phyloP scores from a whole-genome alignment of 2,329 filamentous ascomycete species.

The Keithomyces neogunnii region DNA sequence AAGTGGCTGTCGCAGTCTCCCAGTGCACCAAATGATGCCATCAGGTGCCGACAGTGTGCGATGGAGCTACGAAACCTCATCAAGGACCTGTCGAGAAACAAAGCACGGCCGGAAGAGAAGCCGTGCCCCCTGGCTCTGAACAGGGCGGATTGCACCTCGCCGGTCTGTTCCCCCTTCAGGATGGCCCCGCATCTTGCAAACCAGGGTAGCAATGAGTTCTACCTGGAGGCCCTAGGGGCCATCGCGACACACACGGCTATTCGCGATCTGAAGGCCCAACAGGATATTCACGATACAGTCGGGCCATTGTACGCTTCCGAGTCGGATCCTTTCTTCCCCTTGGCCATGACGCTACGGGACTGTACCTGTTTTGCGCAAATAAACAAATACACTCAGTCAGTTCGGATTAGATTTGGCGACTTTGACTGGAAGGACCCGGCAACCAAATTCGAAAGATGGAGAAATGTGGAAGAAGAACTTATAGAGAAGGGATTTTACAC shows the following conservation, averaged over 20 bases:
- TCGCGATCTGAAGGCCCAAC: slow-evolving; percentile 24
- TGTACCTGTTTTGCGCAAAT: slow-evolving; percentile 68
- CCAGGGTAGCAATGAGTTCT: slow-evolving; percentile 20
- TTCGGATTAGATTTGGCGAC: slow-evolving; percentile 60
- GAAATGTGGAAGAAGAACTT: slow-evolving; percentile 50
- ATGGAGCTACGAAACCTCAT: slow-evolving; percentile 30
- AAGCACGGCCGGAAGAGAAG: slow-evolving; percentile 27
- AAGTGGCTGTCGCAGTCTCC: slow-evolving; percentile 78
- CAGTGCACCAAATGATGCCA: slow-evolving; percentile 53
- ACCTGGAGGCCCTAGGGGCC: slow-evolving; percentile 15
- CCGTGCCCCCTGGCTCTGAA: slow-evolving; percentile 61
- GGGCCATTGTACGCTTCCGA: slow-evolving; percentile 34
- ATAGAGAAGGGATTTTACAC: slow-evolving; percentile 63
- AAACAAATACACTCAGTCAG: slow-evolving; percentile 18
- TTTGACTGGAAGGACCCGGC: slow-evolving; percentile 66
- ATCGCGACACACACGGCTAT: slow-evolving; percentile 27
- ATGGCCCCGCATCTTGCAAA: slow-evolving; percentile 25
- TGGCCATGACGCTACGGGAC: slow-evolving; percentile 75
- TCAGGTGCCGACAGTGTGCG: slow-evolving; percentile 69
- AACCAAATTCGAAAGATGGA: slow-evolving; percentile 64
- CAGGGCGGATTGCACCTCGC: slow-evolving; percentile 36
- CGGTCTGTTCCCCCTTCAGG: slow-evolving; percentile 33
- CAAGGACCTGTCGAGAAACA: slow-evolving; percentile 23
- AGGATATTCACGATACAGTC: slow-evolving; percentile 33
- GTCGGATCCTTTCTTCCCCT: slow-evolving; percentile 41